These are phyloP conservation scores for Penicillium sp. DNA, from an alignment of 2,329 filamentous ascomycete species.

Conservation along the genomic window DNA sequence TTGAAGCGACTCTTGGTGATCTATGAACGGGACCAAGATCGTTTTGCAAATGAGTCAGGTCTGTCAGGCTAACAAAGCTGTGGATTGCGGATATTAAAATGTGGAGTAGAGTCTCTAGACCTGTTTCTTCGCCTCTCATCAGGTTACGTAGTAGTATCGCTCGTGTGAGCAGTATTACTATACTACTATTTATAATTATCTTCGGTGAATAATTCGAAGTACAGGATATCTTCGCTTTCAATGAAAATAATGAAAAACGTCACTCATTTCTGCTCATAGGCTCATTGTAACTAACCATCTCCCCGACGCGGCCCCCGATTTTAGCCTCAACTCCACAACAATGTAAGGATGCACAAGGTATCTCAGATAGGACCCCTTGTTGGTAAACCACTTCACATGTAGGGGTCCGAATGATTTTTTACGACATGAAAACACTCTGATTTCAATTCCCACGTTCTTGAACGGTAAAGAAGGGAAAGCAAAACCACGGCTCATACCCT, in stretches of 20 bases:
- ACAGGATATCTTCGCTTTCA: slow-evolving; percentile 2
- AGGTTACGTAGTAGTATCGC: background rate
- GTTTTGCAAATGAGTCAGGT: background rate
- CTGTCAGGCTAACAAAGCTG: background rate
- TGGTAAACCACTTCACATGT: background rate
- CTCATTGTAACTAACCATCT: slow-evolving; percentile 16
- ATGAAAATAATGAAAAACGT: slow-evolving; percentile 15
- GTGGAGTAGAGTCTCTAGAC: background rate
- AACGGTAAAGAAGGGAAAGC: background rate
- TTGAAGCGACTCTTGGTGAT: background rate
- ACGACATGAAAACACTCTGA: background rate
- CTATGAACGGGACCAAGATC: background rate
- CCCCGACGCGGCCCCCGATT: background rate
- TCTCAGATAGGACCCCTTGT: background rate
- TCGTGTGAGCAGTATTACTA: background rate
- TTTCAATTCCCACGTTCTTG: background rate
- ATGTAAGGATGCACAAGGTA: slow-evolving; percentile 7
- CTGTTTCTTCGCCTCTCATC: background rate
- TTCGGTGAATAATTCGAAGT: background rate
- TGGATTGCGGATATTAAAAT: background rate
- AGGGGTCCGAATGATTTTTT: background rate
- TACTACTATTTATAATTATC: background rate
- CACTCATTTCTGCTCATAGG: slow-evolving; percentile 25
- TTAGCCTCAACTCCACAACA: slow-evolving; percentile 11
- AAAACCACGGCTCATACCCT: background rate